Base-by-base conservation (phyloP, 441 rosid genomes). In the Mallotus repandus region DNA sequence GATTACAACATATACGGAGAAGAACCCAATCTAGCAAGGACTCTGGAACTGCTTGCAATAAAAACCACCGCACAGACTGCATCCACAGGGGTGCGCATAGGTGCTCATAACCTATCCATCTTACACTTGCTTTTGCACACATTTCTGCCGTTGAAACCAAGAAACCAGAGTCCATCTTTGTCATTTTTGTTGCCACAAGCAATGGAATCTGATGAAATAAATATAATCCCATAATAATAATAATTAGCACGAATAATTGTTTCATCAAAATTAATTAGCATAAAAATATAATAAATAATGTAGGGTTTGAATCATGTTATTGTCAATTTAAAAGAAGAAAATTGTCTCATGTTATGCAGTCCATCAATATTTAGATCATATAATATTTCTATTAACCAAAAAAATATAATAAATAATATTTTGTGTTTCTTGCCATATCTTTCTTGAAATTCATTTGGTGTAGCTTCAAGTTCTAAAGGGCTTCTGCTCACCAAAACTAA, bases 171-270 rank as follows among this genome's bases (percentile, higher is more conserved):
- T 78, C 78, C 12, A 89, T 74, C 35, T 79, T 79, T 52, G 76
- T 87, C 94, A 89, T 89, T 68, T 80, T 88, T 22, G 97, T 92
- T 41, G 97, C 87, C 65, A 92, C 96, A 62, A 84, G 87, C 49
- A 89, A 62, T 5, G 94, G 95, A 2, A 86, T 86, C 93, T 92
- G 74, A 49, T 53, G 29, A 25, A 25, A 25, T 1, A 43, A 5
- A 43, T 5, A 3, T 43, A 43, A 43, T 43, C 9, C 9, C 46
- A 43, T 8, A 43, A 43, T 43, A 43, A 4, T 43, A 43, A 8
- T 43, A 8, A 5, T 8, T 43, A 43, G 9, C 46, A 43, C 9
- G 2, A 43, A 43, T 25, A 25, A 0, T 2, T 25, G 29, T 25
- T 25, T 25, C 29, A 25, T 25, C 29, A 25, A 25, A 25, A 25